Evolutionary conservation across 805 yeast genomes (phyloP), one percentile per base, ranked within the genome.

Genomic region (Clavispora vitiphila): DNA sequence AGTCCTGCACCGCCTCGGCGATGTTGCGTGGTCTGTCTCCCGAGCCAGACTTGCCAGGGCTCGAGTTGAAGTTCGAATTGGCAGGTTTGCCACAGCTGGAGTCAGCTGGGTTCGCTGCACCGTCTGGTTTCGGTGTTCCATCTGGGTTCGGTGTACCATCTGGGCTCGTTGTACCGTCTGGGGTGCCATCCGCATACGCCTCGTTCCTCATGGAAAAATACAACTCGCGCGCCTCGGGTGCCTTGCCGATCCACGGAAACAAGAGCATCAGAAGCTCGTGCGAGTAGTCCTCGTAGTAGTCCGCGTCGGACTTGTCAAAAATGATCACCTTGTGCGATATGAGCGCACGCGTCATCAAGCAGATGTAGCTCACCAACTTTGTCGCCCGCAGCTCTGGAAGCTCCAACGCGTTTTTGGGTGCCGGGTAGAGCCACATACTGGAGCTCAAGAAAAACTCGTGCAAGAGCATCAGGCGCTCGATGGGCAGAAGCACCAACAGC

Each of bases 381-480:
- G 74, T 55, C 56, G 68, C 64, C 8, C 24, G 39, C 38, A 41
- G 49, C 12, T 43, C 47, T 9, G 48, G 51, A 10, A 41, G 20
- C 20, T 36, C 38, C 14, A 18, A 6, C 15, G 21, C 21, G 18
- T 21, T 39, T 20, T 29, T 29, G 20, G 32, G 32, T 2, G 40
- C 34, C 6, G 44, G 25, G 24, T 41, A 26, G 12, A 67, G 51
- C 39, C 64, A 65, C n/a, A 50, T 48, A 19, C 55, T 49, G 27
- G 66, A 74, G 46, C 76, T 78, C n/a, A 78, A 69, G 44, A 85
- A 69, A 49, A 83, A 80, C 56, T 81, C 88, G 60, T 83, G 89
- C 27, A 85, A 57, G 11, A 85, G 54, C 87, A 83, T 81, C 49
- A 77, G 74, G 46, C 64, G 69, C 51, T 84, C 91, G 37, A 81